Percentiles rank a stretch among this genome's conserved stretches.
These are phyloP conservation scores for Pichia sp. DNA, from an alignment of 1,139 yeast genomes.

Conservation along the genomic window DNA sequence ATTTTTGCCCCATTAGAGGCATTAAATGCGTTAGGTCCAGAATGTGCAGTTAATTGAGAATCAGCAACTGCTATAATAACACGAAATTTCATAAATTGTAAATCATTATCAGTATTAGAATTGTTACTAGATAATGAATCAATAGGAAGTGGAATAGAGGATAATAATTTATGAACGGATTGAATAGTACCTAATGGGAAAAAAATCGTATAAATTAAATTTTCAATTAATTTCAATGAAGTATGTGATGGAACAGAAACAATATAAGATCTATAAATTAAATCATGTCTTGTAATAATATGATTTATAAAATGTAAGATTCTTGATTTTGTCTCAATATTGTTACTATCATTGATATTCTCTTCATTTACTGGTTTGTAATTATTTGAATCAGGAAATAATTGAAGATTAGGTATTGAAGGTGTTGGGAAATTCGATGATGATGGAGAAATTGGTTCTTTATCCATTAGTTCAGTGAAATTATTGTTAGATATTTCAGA, in stretches of 20 bases:
- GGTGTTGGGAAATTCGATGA: no score
- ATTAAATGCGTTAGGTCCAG: background rate
- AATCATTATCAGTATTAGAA: background rate
- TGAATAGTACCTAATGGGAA: constrained; percentile 12
- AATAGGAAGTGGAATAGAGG: no score
- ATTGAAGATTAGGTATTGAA: background rate
- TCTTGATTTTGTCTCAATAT: constrained; percentile 15
- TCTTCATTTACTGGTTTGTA: background rate
- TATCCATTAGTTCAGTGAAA: no score
- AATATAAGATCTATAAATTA: constrained; percentile 23
- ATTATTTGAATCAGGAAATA: background rate
- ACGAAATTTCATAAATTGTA: constrained; percentile 1
- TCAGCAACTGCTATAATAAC: constrained; percentile 7
- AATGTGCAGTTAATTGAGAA: constrained; percentile 7
- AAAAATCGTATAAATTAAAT: constrained; percentile 9
- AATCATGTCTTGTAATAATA: constrained; percentile 27
- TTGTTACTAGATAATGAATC: no score
- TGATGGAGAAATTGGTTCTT: no score
- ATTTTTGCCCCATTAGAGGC: background rate
- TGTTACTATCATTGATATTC: background rate
- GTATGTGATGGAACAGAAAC: constrained; percentile 29
- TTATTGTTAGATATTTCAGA: no score
- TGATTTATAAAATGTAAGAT: constrained; percentile 25
- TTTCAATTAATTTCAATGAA: constrained; percentile 8
- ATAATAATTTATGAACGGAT: background rate